Conservation (phyloP, 441 rosid species). For the Erodium trifolium region DNA sequence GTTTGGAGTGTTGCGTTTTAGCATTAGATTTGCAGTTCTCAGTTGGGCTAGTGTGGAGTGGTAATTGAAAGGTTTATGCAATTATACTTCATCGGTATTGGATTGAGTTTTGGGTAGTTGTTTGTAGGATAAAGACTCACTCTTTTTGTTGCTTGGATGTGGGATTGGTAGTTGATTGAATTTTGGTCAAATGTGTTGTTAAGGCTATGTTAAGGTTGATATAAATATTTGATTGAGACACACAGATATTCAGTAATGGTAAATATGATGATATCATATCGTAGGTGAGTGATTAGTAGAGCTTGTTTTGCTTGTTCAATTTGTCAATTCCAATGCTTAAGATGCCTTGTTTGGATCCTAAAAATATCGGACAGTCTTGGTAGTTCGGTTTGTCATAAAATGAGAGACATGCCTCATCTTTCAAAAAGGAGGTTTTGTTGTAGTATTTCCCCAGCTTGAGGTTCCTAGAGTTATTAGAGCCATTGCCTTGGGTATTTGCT, state of each 20-base stretch:
- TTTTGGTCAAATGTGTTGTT: neutral
- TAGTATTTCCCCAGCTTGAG: neutral
- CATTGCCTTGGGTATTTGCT: neutral
- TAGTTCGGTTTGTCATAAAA: no score
- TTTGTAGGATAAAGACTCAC: neutral
- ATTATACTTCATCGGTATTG: no score
- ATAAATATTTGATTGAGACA: neutral
- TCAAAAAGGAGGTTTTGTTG: no score
- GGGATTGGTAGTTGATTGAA: conserved; percentile 1
- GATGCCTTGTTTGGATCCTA: neutral
- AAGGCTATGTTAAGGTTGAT: neutral
- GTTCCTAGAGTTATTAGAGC: neutral
- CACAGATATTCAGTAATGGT: neutral
- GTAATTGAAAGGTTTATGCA: neutral
- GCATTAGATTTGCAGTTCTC: neutral
- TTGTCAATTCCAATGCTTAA: neutral
- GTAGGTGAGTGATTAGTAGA: neutral
- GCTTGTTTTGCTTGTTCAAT: neutral
- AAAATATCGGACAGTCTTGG: no score
- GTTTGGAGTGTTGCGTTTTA: neutral
- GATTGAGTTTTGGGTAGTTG: no score
- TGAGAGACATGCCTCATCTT: no score
- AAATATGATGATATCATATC: neutral
- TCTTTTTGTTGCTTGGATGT: neutral
- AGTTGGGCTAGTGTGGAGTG: neutral